Base-by-base conservation (phyloP, 495 filamentous ascomycete genomes). In the Penicillium riverlandense region DNA sequence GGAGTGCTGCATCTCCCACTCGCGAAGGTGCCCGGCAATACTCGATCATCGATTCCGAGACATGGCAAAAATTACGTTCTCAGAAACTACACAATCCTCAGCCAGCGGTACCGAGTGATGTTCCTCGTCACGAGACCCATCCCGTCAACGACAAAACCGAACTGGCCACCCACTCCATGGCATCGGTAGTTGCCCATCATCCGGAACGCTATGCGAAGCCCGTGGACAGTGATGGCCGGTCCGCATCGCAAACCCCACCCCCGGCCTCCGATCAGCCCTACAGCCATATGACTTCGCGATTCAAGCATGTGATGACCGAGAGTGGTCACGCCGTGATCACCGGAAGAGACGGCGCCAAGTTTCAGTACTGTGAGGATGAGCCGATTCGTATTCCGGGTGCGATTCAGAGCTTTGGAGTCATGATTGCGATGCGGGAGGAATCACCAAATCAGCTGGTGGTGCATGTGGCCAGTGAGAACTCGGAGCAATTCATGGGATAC, bases 321-420 rank as follows among this genome's bases (percentile, higher is more conserved):
- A 84, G 77, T 37, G 90, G 90, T 0, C 90, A 97, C 67, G 85
- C 83, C 6, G 78, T 97, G 13, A 83, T 95, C 38, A 91, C 88
- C 6, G 90, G 90, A 9, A 72, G 85, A 41, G 77, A 84, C 42
- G 80, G 83, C 2, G 74, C 80, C 11, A 76, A 65, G 2, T 67
- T 91, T 34, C 85, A 90, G 52, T 44, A 75, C n/a, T 95, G 88
- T 60, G 91, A 97, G 62, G 91, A 97, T 61, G 91, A 96, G 52
- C 89, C 91, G 1, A 96, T 96, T 34, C 88, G 89, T 50, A 85
- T 88, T 11, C 91, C 91, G 1, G 90, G 90, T 11, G 88, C 90
- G n/a, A 70, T 96, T 1, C 91, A 96, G 52, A 70, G 76, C 7
- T 97, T 95, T 58, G 90, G 91, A 2, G 66, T 86, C 3, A 65